phyloP scores from a whole-genome alignment of 2,329 filamentous ascomycete species.

The Clonostachys rosea region DNA sequence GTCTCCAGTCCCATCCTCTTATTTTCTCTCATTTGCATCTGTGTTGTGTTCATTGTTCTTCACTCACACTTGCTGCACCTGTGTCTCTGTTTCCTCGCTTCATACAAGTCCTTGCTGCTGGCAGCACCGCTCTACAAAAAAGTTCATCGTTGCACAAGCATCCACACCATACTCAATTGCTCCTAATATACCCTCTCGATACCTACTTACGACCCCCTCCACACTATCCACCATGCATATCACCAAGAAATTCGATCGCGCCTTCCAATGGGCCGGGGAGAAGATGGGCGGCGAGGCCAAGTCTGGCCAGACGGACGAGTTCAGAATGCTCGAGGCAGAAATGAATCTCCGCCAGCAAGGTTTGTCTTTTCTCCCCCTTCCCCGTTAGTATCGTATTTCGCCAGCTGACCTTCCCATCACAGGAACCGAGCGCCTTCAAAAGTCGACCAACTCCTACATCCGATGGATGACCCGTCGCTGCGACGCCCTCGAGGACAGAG shows the following conservation, averaged over 20 bases:
- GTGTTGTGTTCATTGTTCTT: no score
- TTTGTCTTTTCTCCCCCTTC: constrained; percentile 33
- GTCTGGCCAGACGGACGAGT: constrained; percentile 83
- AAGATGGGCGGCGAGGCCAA: constrained; percentile 91
- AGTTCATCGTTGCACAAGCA: no score
- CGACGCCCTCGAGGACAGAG: constrained; percentile 76
- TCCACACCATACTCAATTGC: no score
- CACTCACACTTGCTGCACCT: no score
- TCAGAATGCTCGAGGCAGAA: constrained; percentile 83
- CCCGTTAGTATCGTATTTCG: background rate
- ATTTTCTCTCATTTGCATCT: no score
- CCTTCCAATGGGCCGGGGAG: constrained; percentile 97
- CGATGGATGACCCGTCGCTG: constrained; percentile 83
- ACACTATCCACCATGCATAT: constrained; percentile 39
- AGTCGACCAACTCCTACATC: constrained; percentile 78
- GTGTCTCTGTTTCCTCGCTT: no score
- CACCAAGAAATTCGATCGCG: constrained; percentile 85
- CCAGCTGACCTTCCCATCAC: background rate
- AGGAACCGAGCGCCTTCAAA: constrained; percentile 90
- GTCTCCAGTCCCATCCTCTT: no score
- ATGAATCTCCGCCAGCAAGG: constrained; percentile 88
- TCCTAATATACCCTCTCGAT: no score
- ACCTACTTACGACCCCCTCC: no score
- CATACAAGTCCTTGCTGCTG: no score
- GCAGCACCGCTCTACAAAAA: no score